Percentiles rank a stretch among this genome's conserved stretches.
Evolutionary conservation across 257 asterid genomes (phyloP).

Genomic region (Nicotiana attenuata): DNA sequence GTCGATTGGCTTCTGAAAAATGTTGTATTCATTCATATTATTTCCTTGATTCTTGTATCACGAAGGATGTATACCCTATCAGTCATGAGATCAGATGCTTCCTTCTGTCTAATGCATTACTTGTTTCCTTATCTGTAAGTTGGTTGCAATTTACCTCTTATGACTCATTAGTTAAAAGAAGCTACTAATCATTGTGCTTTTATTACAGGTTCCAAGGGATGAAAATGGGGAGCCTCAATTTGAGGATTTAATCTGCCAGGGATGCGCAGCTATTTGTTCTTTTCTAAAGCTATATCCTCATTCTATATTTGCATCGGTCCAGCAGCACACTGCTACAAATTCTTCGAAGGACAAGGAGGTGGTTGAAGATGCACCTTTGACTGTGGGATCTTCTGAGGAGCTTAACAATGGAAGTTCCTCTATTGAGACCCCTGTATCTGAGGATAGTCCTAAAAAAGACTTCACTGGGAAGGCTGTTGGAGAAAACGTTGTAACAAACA

Average conservation of each 20-base stretch:
- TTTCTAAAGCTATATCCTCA: constrained; percentile 64
- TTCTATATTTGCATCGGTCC: constrained; percentile 29
- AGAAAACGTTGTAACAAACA: not conserved
- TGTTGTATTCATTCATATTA: not conserved
- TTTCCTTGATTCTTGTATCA: not conserved
- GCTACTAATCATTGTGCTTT: constrained; percentile 8
- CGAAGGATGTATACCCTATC: not conserved
- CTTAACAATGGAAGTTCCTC: constrained; percentile 24
- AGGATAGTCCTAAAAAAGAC: constrained; percentile 20
- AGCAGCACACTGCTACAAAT: constrained; percentile 16
- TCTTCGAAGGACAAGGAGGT: constrained; percentile 35
- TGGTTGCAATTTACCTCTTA: constrained; percentile 5
- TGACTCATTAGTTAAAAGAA: not conserved
- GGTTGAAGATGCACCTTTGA: constrained; percentile 27
- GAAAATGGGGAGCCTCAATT: constrained; percentile 85
- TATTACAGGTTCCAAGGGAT: constrained; percentile 71
- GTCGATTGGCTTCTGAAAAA: not conserved
- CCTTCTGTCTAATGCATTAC: not conserved
- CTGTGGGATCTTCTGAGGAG: constrained; percentile 22
- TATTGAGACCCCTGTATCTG: constrained; percentile 13
- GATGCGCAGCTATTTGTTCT: constrained; percentile 59
- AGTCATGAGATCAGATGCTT: not conserved
- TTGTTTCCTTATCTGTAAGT: not conserved
- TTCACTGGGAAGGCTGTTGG: constrained; percentile 15
- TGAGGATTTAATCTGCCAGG: constrained; percentile 82